A percentile compares a stretch with the other conserved stretches of the same genome.
These are phyloP conservation scores for Hypoxylon intermedium DNA, from an alignment of 495 filamentous ascomycete species.

Conservation along the genomic window DNA sequence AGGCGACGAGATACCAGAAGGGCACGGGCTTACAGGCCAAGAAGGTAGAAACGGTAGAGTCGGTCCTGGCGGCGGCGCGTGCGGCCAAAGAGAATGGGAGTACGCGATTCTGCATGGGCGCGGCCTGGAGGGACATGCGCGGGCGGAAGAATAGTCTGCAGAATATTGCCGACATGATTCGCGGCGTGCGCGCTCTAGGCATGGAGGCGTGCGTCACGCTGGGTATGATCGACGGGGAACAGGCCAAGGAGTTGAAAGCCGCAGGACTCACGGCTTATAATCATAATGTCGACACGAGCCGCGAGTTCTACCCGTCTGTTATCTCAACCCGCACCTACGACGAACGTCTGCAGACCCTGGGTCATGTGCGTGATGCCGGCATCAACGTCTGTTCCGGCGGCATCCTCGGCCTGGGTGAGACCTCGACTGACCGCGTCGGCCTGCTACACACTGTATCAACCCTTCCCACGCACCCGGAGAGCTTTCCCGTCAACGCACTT, in stretches of 20 bases:
- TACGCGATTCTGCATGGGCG: conserved; percentile 91
- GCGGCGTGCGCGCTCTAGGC: conserved; percentile 75
- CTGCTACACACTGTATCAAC: conserved; percentile 79
- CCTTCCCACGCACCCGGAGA: conserved; percentile 78
- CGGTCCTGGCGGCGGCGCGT: conserved; percentile 75
- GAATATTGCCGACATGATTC: conserved; percentile 82
- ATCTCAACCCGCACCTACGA: conserved; percentile 85
- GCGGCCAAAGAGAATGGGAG: conserved; percentile 80
- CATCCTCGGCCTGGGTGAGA: conserved; percentile 81
- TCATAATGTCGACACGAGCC: conserved; percentile 87
- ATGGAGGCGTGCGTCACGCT: conserved; percentile 90
- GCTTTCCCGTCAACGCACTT: conserved; percentile 83
- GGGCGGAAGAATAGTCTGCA: conserved; percentile 78
- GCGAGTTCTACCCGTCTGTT: conserved; percentile 81
- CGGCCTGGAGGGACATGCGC: conserved; percentile 90
- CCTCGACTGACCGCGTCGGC: conserved; percentile 74
- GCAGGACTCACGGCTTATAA: conserved; percentile 88
- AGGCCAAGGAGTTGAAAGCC: conserved; percentile 79
- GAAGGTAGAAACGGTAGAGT: conserved; percentile 76
- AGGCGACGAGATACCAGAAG: conserved; percentile 78
- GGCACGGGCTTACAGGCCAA: conserved; percentile 81
- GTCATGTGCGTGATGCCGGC: conserved; percentile 78
- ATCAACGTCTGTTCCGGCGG: conserved; percentile 87
- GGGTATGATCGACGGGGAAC: conserved; percentile 81
- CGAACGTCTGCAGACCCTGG: conserved; percentile 76